phyloP scores from a whole-genome alignment of 345 rosid species.

The Psidium friedrichsthalianum region DNA sequence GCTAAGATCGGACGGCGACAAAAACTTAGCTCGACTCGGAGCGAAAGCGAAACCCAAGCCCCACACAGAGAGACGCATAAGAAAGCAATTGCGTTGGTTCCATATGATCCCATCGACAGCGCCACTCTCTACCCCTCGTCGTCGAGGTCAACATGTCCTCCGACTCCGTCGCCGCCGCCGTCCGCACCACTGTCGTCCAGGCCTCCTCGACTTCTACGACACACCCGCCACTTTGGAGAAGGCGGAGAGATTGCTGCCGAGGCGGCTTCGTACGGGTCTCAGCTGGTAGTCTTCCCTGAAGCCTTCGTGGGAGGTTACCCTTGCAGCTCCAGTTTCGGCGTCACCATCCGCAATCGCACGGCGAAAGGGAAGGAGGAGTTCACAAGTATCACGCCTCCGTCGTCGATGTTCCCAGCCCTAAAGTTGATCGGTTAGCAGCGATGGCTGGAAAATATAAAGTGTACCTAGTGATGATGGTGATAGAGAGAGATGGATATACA shows the following conservation, averaged over 20 bases:
- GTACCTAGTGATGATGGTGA: slow-evolving; percentile 81
- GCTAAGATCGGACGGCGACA: slow-evolving; percentile 42
- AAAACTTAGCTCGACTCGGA: not conserved
- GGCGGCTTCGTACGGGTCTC: slow-evolving; percentile 73
- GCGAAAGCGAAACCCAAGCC: not conserved
- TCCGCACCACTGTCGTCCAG: slow-evolving; percentile 91
- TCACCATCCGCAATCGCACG: slow-evolving; percentile 58
- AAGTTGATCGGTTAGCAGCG: slow-evolving; percentile 65
- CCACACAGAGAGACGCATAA: not conserved
- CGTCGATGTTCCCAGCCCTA: slow-evolving; percentile 85
- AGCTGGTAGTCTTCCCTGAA: slow-evolving; percentile 90
- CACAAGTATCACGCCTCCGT: slow-evolving; percentile 83
- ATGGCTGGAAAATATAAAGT: slow-evolving; percentile 88
- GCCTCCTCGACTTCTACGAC: slow-evolving; percentile 85
- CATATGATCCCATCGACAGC: slow-evolving; percentile 9
- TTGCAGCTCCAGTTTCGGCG: slow-evolving; percentile 75
- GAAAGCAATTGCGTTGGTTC: slow-evolving; percentile 31
- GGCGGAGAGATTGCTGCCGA: slow-evolving; percentile 83
- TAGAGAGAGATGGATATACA: slow-evolving; percentile 92
- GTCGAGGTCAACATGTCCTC: slow-evolving; percentile 75
- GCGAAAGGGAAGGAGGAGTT: slow-evolving; percentile 76
- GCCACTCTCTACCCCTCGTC: slow-evolving; percentile 27
- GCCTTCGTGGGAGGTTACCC: slow-evolving; percentile 94
- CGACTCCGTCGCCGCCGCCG: slow-evolving; percentile 34
- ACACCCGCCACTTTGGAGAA: slow-evolving; percentile 85